Evolutionary conservation across 2,329 filamentous ascomycete genomes (phyloP).

Genomic region (Tympanopsis confertula): DNA sequence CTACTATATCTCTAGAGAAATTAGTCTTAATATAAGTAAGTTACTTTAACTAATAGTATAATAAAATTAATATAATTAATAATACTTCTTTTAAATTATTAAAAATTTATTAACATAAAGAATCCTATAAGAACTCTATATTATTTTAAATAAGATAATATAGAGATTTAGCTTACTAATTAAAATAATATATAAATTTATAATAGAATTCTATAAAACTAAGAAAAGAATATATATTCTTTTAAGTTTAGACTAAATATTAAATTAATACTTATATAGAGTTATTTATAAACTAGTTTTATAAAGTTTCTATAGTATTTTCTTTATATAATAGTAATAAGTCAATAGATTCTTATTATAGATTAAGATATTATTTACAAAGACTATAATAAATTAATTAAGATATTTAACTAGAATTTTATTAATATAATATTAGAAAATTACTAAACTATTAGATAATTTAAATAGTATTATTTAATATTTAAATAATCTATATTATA

Average conservation of each 20-base stretch:
- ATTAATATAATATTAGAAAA: slow-evolving; percentile 4
- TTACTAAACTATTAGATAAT: slow-evolving; percentile 1
- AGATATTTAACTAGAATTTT: slow-evolving; percentile 2
- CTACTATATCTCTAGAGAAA: neutral
- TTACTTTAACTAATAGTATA: no score
- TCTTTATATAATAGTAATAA: neutral
- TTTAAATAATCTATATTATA: slow-evolving; percentile 2
- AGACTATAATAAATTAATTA: slow-evolving; percentile 1
- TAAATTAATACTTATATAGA: neutral
- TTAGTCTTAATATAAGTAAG: neutral
- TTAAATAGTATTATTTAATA: slow-evolving; percentile 3
- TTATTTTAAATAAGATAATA: neutral
- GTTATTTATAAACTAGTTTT: neutral
- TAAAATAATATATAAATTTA: neutral
- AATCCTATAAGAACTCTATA: neutral
- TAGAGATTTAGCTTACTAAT: neutral
- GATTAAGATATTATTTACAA: neutral
- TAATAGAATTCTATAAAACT: neutral
- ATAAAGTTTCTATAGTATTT: neutral
- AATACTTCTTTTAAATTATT: neutral
- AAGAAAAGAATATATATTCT: neutral
- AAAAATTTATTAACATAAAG: neutral
- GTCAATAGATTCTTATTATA: neutral
- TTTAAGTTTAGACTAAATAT: neutral
- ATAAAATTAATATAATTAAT: neutral